phyloP scores from a whole-genome alignment of 768 basidiomycete species.

The Exsudoporus frostii region DNA sequence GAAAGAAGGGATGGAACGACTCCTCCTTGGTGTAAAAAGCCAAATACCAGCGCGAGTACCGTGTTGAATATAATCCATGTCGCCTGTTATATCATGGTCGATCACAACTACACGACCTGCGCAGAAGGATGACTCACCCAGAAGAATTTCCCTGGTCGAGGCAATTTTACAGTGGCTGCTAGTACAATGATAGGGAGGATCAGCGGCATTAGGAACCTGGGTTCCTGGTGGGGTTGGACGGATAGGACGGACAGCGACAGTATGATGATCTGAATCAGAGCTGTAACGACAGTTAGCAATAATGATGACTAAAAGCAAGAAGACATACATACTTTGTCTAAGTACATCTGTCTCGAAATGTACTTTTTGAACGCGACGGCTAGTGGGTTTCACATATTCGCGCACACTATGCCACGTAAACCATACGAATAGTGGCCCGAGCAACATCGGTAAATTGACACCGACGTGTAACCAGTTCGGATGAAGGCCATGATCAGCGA shows the following conservation, averaged over 20 bases:
- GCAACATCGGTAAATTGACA: slow-evolving; percentile 39
- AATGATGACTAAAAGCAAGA: not conserved
- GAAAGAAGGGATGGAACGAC: slow-evolving; percentile 38
- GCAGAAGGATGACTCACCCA: slow-evolving; percentile 26
- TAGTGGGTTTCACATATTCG: slow-evolving; percentile 1
- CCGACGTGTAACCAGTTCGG: slow-evolving; percentile 39
- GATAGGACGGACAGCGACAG: slow-evolving; percentile 31
- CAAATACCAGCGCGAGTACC: slow-evolving; percentile 32
- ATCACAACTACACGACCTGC: not conserved
- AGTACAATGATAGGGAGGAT: slow-evolving; percentile 33
- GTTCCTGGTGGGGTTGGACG: slow-evolving; percentile 38
- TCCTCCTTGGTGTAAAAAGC: slow-evolving; percentile 40
- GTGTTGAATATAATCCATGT: slow-evolving; percentile 31
- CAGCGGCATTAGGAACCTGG: slow-evolving; percentile 37
- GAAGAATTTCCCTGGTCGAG: slow-evolving; percentile 30
- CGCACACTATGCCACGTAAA: slow-evolving; percentile 11
- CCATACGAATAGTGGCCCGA: slow-evolving; percentile 35
- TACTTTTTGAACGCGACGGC: slow-evolving; percentile 1
- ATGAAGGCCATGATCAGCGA: slow-evolving; percentile 39
- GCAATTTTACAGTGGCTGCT: slow-evolving; percentile 22
- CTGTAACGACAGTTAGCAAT: slow-evolving; percentile 17
- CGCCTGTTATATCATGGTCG: slow-evolving; percentile 13
- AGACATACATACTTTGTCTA: slow-evolving; percentile 15
- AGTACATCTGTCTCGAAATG: slow-evolving; percentile 13
- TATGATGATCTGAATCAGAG: slow-evolving; percentile 29